These are phyloP conservation scores for Scolecobasidium constrictum DNA, from an alignment of 2,329 filamentous ascomycete species.

Conservation along the genomic window DNA sequence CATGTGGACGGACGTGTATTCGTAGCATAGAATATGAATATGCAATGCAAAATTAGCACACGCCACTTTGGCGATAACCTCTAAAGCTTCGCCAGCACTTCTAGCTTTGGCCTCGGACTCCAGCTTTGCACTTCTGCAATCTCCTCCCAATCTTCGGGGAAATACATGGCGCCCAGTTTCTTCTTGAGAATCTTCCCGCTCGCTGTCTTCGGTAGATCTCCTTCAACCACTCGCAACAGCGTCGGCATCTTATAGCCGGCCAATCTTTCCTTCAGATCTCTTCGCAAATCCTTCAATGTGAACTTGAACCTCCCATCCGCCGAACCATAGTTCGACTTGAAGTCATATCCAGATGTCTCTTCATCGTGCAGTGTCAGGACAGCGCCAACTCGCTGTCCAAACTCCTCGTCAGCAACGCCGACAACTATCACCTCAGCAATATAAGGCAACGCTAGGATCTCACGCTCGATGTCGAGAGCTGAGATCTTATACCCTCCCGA, in stretches of 20 bases:
- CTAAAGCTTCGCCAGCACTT: too few relatives aligned
- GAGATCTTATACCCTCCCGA: slow-evolving; percentile 46
- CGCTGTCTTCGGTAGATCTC: slow-evolving; percentile 36
- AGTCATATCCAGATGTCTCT: slow-evolving; percentile 16
- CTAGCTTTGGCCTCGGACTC: too few relatives aligned
- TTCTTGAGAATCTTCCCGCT: slow-evolving; percentile 44
- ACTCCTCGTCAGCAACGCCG: slow-evolving; percentile 42
- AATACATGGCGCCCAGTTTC: slow-evolving; percentile 28
- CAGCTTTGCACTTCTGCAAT: slow-evolving; percentile 21
- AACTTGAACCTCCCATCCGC: slow-evolving; percentile 13
- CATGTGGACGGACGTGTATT: too few relatives aligned
- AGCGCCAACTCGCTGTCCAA: slow-evolving; percentile 44
- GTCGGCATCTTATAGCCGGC: slow-evolving; percentile 40
- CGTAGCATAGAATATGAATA: too few relatives aligned
- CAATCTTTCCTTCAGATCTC: slow-evolving; percentile 32
- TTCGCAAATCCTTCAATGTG: slow-evolving; percentile 29
- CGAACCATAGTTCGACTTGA: slow-evolving; percentile 9
- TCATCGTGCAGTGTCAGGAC: slow-evolving; percentile 32
- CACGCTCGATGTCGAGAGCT: slow-evolving; percentile 43
- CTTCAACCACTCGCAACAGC: slow-evolving; percentile 30
- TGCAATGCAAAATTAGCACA: too few relatives aligned
- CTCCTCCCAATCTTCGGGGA: slow-evolving; percentile 18
- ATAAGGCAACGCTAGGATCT: slow-evolving; percentile 37
- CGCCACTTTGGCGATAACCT: too few relatives aligned
- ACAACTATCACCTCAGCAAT: slow-evolving; percentile 43